Percentiles rank a stretch among this genome's conserved stretches.
phyloP scores from a whole-genome alignment of 2,329 filamentous ascomycete species.

The Fusarium sp. region DNA sequence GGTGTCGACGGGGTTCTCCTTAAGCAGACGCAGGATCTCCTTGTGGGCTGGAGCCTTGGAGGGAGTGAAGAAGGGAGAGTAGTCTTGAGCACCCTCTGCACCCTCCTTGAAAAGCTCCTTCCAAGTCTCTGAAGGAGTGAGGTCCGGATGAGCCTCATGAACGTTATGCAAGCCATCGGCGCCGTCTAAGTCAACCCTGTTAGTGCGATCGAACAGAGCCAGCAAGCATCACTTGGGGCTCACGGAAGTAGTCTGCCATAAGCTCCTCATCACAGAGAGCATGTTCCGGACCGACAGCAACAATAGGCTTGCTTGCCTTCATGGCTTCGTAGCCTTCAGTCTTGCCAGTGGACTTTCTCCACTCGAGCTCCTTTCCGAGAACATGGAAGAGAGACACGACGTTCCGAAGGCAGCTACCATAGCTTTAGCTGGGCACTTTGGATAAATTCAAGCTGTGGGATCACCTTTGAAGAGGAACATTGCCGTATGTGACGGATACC shows the following conservation, averaged over 20 bases:
- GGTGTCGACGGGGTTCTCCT: conserved; percentile 80
- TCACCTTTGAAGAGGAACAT: conserved; percentile 84
- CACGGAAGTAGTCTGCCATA: conserved; percentile 87
- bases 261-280: conserved; percentile 84
- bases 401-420: conserved; percentile 79
- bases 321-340: conserved; percentile 76
- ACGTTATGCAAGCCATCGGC: conserved; percentile 79
- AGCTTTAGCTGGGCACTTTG: not conserved
- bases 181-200: conserved; percentile 64
- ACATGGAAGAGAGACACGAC: conserved; percentile 90
- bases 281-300: conserved; percentile 86
- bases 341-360: conserved; percentile 74
- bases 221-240: conserved; percentile 45
- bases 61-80: conserved; percentile 73
- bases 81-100: conserved; percentile 53
- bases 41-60: conserved; percentile 77
- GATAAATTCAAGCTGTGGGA: conserved; percentile 23
- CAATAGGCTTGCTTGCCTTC: conserved; percentile 75
- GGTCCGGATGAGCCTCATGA: conserved; percentile 75
- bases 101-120: conserved; percentile 65
- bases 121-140: conserved; percentile 78
- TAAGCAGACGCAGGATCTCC: conserved; percentile 87
- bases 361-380: conserved; percentile 85
- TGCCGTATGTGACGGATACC: conserved; percentile 91
- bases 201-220: not conserved